Evolutionary conservation across 78 protist species (phyloP).

Genomic region (Diacronema lutheri): DNA sequence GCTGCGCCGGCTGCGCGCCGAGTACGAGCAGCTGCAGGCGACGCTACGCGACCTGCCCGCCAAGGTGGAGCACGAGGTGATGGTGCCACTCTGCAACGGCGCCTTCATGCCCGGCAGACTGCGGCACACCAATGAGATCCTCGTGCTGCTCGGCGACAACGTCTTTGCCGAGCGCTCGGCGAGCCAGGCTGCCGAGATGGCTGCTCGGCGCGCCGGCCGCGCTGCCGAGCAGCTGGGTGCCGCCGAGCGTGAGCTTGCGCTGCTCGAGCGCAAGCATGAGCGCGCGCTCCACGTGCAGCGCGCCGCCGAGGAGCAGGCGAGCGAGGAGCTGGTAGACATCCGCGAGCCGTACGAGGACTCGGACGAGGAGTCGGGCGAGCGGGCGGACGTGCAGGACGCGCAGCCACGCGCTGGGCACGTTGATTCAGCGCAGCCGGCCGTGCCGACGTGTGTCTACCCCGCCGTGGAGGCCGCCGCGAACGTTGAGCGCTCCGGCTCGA

Average conservation of each 20-base stretch:
- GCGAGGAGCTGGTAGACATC: neutral
- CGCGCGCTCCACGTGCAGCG: too few relatives aligned
- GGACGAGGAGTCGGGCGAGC: neutral
- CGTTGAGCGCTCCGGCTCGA: too few relatives aligned
- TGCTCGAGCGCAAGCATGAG: neutral
- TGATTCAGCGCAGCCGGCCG: too few relatives aligned
- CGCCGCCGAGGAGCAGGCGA: too few relatives aligned
- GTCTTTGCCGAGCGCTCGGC: slow-evolving; percentile 36
- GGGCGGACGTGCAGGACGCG: too few relatives aligned
- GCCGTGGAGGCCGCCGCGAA: too few relatives aligned
- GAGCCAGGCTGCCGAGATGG: neutral
- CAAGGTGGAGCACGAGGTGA: neutral
- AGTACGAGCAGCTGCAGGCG: neutral
- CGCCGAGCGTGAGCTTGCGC: neutral
- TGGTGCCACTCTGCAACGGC: slow-evolving; percentile 23
- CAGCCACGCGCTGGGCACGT: too few relatives aligned
- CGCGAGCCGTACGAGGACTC: neutral
- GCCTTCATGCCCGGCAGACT: slow-evolving; percentile 36
- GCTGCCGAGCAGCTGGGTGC: neutral
- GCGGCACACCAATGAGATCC: slow-evolving; percentile 47
- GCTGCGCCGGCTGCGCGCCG: neutral
- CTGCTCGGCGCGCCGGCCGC: neutral
- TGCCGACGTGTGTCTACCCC: too few relatives aligned
- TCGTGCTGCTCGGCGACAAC: slow-evolving; percentile 44
- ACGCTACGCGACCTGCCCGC: neutral